Evolutionary conservation across 345 rosid species (phyloP), one percentile per base, ranked within the genome.

Genomic region (Abelmoschus esculentus): DNA sequence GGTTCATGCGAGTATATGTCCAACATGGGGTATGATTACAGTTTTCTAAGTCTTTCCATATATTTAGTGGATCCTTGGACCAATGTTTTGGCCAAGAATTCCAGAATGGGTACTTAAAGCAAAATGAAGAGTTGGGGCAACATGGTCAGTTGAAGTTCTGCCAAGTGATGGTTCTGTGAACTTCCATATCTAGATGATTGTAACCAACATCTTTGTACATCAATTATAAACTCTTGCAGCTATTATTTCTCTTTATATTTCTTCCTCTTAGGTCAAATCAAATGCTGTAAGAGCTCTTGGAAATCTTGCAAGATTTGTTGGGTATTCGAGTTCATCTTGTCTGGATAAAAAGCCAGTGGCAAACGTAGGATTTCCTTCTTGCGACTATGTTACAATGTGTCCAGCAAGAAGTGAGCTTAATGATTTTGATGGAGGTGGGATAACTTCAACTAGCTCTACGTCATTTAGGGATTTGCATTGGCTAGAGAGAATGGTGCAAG

Each of bases 231-330:
- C 15, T 66, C 6, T 47, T 14, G n/a, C 18, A 66, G 57, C 69
- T 47, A 22, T 38, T 55, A 38, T 40, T n/a, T 12, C 15, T 42
- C n/a, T 40, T 31, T 59, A 12, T 32, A 15, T 54, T 52, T 57
- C 17, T 65, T 40, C 13, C 32, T 73, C 26, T 67, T 69, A 87
- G 96, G 80, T 90, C 38, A 90, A 86, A 84, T 83, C 96, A 69
- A 90, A 92, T 86, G 96, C 96, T 74, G 98, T 90, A 6, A 31
- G 63, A 90, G 90, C 93, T 80, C 93, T 90, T 62, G 98, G 96
- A 60, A 90, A 81, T 83, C 90, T 90, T 72, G 84, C 96, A 60
- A 81, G 89, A 80, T 79, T 84, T 84, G 77, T 80, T 53, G 76
- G 73, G 53, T 79, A 70, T 73, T 69, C 70, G 56, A 72, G 77